phyloP scores from a whole-genome alignment of 108 stramenopile genomes.

The Cyclotella cryptica region DNA sequence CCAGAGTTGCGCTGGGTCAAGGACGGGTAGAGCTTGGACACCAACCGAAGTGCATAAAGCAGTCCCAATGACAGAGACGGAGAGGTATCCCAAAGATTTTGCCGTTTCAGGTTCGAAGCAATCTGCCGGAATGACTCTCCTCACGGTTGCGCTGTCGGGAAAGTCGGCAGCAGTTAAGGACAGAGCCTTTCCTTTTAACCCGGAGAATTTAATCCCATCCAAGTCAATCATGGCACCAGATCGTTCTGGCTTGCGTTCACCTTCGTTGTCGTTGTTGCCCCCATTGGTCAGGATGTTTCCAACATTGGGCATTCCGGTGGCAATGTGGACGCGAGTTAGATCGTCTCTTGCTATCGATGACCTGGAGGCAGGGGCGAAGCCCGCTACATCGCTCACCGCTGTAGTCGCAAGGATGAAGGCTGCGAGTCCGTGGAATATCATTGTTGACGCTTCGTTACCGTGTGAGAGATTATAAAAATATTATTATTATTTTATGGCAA shows the following conservation, averaged over 20 bases:
- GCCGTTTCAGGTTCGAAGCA: slow-evolving; percentile 91
- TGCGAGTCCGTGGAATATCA: background rate
- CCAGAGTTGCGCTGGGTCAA: slow-evolving; percentile 68
- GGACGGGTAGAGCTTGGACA: slow-evolving; percentile 52
- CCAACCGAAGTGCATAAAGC: slow-evolving; percentile 80
- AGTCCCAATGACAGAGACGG: slow-evolving; percentile 79
- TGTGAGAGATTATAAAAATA: background rate
- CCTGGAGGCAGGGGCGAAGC: slow-evolving; percentile 30
- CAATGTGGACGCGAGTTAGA: slow-evolving; percentile 35
- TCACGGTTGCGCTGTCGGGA: slow-evolving; percentile 59
- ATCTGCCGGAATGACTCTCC: slow-evolving; percentile 86
- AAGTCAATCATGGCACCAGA: slow-evolving; percentile 37
- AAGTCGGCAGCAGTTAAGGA: slow-evolving; percentile 64
- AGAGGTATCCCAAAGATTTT: slow-evolving; percentile 73
- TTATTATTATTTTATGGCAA: too few relatives aligned
- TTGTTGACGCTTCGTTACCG: background rate
- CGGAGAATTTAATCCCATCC: slow-evolving; percentile 56
- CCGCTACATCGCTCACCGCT: slow-evolving; percentile 15
- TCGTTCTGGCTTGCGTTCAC: slow-evolving; percentile 10
- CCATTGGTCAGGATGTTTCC: slow-evolving; percentile 9
- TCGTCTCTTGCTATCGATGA: slow-evolving; percentile 9
- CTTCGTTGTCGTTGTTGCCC: background rate
- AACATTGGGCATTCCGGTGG: slow-evolving; percentile 38
- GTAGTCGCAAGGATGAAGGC: slow-evolving; percentile 24
- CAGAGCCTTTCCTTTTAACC: slow-evolving; percentile 77